phyloP scores from a whole-genome alignment of 192 early-diverging fungal genomes.

The Entomortierella lignicola region DNA sequence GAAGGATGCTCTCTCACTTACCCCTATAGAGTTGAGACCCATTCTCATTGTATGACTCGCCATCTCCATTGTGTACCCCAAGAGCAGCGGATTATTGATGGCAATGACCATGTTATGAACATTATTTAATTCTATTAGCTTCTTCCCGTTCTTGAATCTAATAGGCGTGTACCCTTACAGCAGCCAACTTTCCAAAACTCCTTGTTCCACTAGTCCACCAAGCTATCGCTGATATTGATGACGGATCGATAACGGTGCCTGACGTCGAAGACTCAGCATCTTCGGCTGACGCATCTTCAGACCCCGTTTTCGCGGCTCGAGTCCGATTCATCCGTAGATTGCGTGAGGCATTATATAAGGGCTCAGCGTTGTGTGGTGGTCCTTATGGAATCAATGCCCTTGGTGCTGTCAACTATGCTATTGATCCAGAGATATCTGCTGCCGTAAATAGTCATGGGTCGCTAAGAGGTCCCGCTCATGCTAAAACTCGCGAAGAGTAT shows the following conservation, averaged over 20 bases:
- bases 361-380: conserved; percentile 32
- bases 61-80: too few relatives aligned
- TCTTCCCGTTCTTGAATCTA: neutral
- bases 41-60: conserved; percentile 41
- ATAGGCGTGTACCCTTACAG: conserved; percentile 37
- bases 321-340: conserved; percentile 36
- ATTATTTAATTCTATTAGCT: neutral
- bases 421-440: conserved; percentile 10
- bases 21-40: conserved; percentile 23
- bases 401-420: conserved; percentile 38
- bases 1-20: conserved; percentile 30
- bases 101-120: too few relatives aligned
- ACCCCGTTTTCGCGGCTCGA: neutral
- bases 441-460: conserved; percentile 28
- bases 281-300: neutral
- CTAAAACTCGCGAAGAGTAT: conserved; percentile 19
- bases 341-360: conserved; percentile 30
- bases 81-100: too few relatives aligned
- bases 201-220: conserved; percentile 40
- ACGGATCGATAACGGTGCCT: conserved; percentile 13
- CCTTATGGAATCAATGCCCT: conserved; percentile 49
- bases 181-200: conserved; percentile 43
- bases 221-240: conserved; percentile 15
- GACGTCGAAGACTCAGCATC: neutral
- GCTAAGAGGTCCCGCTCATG: conserved; percentile 11